Evolutionary conservation across 495 filamentous ascomycete genomes (phyloP).

Genomic region (Baudoinia panamericana): DNA sequence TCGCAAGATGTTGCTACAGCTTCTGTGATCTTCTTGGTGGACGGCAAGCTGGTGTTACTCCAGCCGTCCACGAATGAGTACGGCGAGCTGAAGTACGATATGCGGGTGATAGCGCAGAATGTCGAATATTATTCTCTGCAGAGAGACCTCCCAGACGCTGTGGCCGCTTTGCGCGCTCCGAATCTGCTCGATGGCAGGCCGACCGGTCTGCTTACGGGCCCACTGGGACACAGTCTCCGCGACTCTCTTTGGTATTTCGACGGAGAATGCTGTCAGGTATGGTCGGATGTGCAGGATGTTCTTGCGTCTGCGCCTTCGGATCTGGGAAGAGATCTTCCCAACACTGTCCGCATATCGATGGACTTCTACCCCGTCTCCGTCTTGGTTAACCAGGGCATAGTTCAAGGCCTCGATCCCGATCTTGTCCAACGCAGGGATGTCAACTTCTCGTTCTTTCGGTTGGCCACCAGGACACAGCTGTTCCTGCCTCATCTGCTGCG

Average conservation of each 20-base stretch:
- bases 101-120: constrained; percentile 89
- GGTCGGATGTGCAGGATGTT: constrained; percentile 84
- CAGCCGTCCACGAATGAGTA: constrained; percentile 67
- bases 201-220: background rate
- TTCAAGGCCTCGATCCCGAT: constrained; percentile 84
- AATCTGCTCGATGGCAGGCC: background rate
- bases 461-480: constrained; percentile 38
- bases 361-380: constrained; percentile 95
- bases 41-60: constrained; percentile 86
- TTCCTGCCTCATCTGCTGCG: constrained; percentile 81
- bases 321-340: constrained; percentile 44
- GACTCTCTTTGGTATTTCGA: constrained; percentile 96
- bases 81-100: constrained; percentile 86
- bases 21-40: constrained; percentile 85
- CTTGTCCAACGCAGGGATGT: constrained; percentile 81
- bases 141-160: constrained; percentile 50
- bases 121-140: constrained; percentile 90
- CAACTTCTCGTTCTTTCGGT: constrained; percentile 69
- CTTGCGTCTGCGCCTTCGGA: constrained; percentile 53
- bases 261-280: constrained; percentile 64
- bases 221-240: constrained; percentile 38
- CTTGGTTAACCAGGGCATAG: constrained; percentile 68
- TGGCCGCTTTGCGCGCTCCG: constrained; percentile 32
- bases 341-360: constrained; percentile 48
- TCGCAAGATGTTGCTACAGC: constrained; percentile 93